Evolutionary conservation across 2,329 filamentous ascomycete genomes (phyloP).

Genomic region (Eutypella sp.): DNA sequence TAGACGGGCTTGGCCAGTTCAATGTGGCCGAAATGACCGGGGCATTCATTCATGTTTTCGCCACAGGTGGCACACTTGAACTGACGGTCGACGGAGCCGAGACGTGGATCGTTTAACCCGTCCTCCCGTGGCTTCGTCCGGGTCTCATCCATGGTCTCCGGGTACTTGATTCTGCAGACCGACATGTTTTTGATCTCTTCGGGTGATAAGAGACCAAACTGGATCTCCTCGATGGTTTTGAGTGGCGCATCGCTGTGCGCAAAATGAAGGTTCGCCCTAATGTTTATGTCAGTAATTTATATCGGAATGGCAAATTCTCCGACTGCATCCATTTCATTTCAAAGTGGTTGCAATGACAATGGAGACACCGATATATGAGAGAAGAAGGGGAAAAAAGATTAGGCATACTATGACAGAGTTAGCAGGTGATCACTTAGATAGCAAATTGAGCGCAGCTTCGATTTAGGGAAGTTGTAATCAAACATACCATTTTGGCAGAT

Average conservation of each 20-base stretch:
- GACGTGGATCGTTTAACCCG: conserved; percentile 90
- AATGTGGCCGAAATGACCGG: conserved; percentile 97
- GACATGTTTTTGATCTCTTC: conserved; percentile 99
- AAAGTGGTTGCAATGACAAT: too few species aligned
- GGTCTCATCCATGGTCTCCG: conserved; percentile 99
- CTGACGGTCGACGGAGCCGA: conserved; percentile 93
- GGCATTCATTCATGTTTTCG: conserved; percentile 92
- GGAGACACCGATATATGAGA: not conserved
- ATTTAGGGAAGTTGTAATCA: not conserved
- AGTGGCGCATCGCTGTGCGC: conserved; percentile 89
- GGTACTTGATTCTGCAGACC: conserved; percentile 91
- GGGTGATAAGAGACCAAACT: conserved; percentile 94
- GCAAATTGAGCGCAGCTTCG: not conserved
- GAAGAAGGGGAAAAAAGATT: not conserved
- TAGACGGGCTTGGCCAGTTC: conserved; percentile 95
- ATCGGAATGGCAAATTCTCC: not conserved
- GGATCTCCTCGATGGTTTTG: conserved; percentile 97
- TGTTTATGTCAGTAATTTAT: not conserved
- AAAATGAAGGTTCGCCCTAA: conserved; percentile 78
- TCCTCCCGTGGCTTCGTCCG: conserved; percentile 84
- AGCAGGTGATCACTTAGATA: not conserved
- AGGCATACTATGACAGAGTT: not conserved
- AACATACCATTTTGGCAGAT: not conserved
- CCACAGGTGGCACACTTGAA: conserved; percentile 96
- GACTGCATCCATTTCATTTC: not conserved